Evolutionary conservation across 768 basidiomycete genomes (phyloP), one percentile per base, ranked within the genome.

Genomic region (Podaxis pistillaris): DNA sequence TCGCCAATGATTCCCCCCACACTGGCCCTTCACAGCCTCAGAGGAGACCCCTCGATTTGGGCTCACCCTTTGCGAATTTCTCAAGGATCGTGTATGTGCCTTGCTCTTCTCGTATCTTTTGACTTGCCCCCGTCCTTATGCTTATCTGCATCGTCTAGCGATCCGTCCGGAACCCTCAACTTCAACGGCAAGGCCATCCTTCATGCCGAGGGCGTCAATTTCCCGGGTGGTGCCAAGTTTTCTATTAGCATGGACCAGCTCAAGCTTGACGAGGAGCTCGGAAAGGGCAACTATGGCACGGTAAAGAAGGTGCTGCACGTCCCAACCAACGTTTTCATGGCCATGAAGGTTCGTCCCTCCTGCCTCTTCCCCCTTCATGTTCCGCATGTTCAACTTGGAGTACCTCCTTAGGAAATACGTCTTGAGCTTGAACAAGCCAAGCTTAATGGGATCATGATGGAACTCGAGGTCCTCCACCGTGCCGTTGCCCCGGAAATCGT

Each of bases 401-500:
- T 33, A 53, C 47, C 38, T 15, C 60, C 63, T 13, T 73, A 98
- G 96, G 96, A 99, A 89, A 99, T 98, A 67, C 92, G 94, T 24
- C 82, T 99, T 15, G 95, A 98, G 72, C 84, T 99, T 13, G 97
- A 98, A 69, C 87, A 95, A 59, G 87, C 92, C 53, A 94, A 95
- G 69, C 84, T 98, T 44, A 94, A 94, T 69, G 93, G 90, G 13
- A 98, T 99, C 80, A 89, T 99, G 69, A 98, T 98, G 91, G 97
- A 99, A 71, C 90, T 99, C 58, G 96, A 99, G 72, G 91, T 99
- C 66, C 86, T 99, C 6, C 97, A 99, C 74, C 92, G 95, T 19
- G 96, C 96, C 2, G 83, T 89, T 49, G 88, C 91, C 8, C 91
- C 91, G 2, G 88, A 93, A 70, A 98, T 98, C 67, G 93, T 99